Evolutionary conservation across 106 monocot species (phyloP), one percentile per base, ranked within the genome.

Genomic region (Apostasia shenzhenica): DNA sequence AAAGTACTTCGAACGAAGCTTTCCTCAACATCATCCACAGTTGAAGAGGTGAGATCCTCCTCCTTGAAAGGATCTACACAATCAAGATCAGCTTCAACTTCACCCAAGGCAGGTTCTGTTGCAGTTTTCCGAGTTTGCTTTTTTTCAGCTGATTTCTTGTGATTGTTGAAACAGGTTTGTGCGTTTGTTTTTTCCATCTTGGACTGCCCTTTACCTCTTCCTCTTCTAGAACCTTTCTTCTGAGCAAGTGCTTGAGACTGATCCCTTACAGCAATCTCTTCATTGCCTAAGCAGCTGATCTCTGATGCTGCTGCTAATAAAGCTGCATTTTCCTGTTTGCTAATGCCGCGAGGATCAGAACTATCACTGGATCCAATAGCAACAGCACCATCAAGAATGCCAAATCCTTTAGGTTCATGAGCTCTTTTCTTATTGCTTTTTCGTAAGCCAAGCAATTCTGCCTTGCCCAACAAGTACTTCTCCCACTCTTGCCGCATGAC

Each of bases 401-500:
- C 99, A 85, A 87, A 83, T 14, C 99, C 99, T 82, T 93, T 87
- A 61, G 90, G 84, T 69, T 87, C 79, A 65, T 72, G 79, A 65
- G 75, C 62, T 83, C 55, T 87, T 70, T 78, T 83, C 71, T 78
- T 93, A 53, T 77, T 80, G n/a, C 71, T 62, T 61, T 93, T 92
- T 45, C n/a, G 69, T 57, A 99, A 57, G 14, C 76, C 76, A 79
- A 85, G 81, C 67, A 88, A 66, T 69, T 99, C 90, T 56, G 66
- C 82, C 81, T 93, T 99, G 53, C 90, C 87, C 54, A 93, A 67
- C 76, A 99, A 83, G 68, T 99, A 99, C 26, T 93, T 99, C 69
- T 85, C 85, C 99, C 99, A 99, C 72, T 93, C 92, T 70, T 77
- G 87, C 59, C 72, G 76, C 83, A 93, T 88, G 55, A 93, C 90